Base-by-base conservation (phyloP, 495 filamentous ascomycete species). In the Trichodelitschia bisporula region DNA sequence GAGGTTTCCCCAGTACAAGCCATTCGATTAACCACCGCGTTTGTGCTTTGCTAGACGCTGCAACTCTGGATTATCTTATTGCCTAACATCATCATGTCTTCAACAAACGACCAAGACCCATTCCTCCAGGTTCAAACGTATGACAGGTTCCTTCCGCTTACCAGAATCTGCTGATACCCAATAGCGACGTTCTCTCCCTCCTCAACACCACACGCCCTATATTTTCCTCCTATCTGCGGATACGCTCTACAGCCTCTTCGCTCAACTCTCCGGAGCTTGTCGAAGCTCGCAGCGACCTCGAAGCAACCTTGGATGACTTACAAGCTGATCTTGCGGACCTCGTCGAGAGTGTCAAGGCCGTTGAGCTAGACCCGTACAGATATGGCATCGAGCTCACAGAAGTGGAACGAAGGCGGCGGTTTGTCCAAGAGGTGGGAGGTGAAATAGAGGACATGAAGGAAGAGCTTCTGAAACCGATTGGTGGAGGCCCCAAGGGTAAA, bases 61-160 rank as follows among this genome's bases (percentile, higher is more conserved):
- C n/a, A n/a, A n/a, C n/a, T n/a, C n/a, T n/a, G n/a, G n/a, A n/a
- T n/a, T n/a, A n/a, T n/a, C n/a, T n/a, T n/a, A n/a, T n/a, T n/a
- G n/a, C n/a, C n/a, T n/a, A n/a, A n/a, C n/a, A 64, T 51, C 44
- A 72, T 71, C 63, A 74, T 74, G 68, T 66, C 67, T 49, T 72
- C 62, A 30, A 76, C 66, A 26, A 67, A 65, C 39, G 62, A 78
- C 47, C 56, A 70, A 46, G 83, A 93, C 43, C 83, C 83, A 16
- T 93, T 91, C 59, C 72, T 89, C 51, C 76, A 89, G 51, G 82
- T 89, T 42, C 82, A 91, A 56, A 64, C 73, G 77, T 83, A 54
- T 42, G 65, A 34, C 18, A 16, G 8, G 21, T 15, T 32, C 31
- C 36, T 32, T 10, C 32, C 18, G 21, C 20, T 29, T 31, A 18